Evolutionary conservation across 352 stramenopile species (phyloP).

Genomic region (Globisporangium viniferum): DNA sequence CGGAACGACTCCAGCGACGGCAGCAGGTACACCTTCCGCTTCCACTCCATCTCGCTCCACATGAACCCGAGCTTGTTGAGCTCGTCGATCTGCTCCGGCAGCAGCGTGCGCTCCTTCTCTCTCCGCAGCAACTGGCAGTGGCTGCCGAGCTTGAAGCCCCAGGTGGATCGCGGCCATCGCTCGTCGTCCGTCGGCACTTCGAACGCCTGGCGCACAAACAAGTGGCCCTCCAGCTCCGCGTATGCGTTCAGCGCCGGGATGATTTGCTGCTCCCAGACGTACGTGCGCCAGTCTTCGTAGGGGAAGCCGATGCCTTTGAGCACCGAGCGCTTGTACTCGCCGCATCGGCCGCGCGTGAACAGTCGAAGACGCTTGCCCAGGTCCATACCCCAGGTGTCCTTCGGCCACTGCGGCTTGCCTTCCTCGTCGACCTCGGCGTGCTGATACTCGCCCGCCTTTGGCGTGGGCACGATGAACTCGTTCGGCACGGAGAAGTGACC

Average conservation of each 20-base stretch:
- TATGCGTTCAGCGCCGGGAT: slow-evolving; percentile 76
- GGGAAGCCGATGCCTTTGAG: slow-evolving; percentile 65
- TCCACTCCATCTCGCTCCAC: slow-evolving; percentile 68
- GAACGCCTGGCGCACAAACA: slow-evolving; percentile 90
- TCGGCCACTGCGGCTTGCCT: slow-evolving; percentile 35
- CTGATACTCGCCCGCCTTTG: not conserved
- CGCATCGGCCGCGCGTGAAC: slow-evolving; percentile 55
- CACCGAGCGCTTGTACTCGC: slow-evolving; percentile 54
- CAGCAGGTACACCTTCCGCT: slow-evolving; percentile 58
- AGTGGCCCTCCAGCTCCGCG: slow-evolving; percentile 85
- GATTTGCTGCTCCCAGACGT: slow-evolving; percentile 72
- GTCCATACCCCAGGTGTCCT: slow-evolving; percentile 43
- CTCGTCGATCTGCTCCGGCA: slow-evolving; percentile 23
- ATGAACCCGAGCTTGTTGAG: slow-evolving; percentile 68
- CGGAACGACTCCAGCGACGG: slow-evolving; percentile 31
- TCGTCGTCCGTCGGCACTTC: slow-evolving; percentile 65
- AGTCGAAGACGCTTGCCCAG: slow-evolving; percentile 50
- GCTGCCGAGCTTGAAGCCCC: slow-evolving; percentile 88
- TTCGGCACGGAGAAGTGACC: slow-evolving; percentile 72
- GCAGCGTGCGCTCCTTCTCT: slow-evolving; percentile 42
- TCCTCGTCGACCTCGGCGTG: slow-evolving; percentile 1
- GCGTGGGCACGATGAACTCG: slow-evolving; percentile 48
- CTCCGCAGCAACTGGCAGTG: slow-evolving; percentile 88
- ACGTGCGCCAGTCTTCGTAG: slow-evolving; percentile 63
- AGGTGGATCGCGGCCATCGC: slow-evolving; percentile 82